Base-by-base conservation (phyloP, 2,329 filamentous ascomycete genomes). In the Hypoxylon sp. region DNA sequence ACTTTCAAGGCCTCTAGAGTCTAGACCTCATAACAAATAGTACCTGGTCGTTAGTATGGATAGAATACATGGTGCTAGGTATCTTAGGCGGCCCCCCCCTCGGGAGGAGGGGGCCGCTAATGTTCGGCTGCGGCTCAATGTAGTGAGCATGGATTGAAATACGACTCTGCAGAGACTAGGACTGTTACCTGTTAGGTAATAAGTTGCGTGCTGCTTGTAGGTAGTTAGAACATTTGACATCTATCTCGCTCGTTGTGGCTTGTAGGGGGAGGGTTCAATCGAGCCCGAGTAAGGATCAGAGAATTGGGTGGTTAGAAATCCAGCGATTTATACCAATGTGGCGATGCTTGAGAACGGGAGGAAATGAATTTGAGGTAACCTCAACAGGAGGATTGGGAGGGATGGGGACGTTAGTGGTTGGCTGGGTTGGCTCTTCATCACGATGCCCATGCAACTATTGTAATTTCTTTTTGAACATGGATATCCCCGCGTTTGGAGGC, bases 71-170 rank as follows among this genome's bases (percentile, higher is more conserved):
- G 48, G 49, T 43, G n/a, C 15, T 41, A 37, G 3, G 34, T n/a
- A 41, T 26, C 28, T 44, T 53, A 44, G 22, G 37, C 49, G 19
- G 22, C 28, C 15, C 30, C 54, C 54, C 30, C 22, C 37, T 59
- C 34, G 56, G 52, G 19, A 46, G 30, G n/a, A 43, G 49, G 52
- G 19, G 44, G 46, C 32, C 47, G 26, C 48, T 65, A 34, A 44
- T 37, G 20, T 46, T 59, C 51, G 61, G 61, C 54, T 67, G 64
- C 64, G 64, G 64, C 64, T 67, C 64, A 61, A 53, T 50, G 61
- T 59, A 41, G 37, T 6, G 4, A 64, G 32, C 64, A 19, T 19
- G 17, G 37, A 13, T 13, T 39, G n/a, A 15, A 15, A 3, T 59
- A 41, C 47, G 19, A 48, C 41, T 47, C 17, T 50, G 57, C 30